Evolutionary conservation across 2,329 filamentous ascomycete genomes (phyloP).

Genomic region (Colletotrichum endophyticum): DNA sequence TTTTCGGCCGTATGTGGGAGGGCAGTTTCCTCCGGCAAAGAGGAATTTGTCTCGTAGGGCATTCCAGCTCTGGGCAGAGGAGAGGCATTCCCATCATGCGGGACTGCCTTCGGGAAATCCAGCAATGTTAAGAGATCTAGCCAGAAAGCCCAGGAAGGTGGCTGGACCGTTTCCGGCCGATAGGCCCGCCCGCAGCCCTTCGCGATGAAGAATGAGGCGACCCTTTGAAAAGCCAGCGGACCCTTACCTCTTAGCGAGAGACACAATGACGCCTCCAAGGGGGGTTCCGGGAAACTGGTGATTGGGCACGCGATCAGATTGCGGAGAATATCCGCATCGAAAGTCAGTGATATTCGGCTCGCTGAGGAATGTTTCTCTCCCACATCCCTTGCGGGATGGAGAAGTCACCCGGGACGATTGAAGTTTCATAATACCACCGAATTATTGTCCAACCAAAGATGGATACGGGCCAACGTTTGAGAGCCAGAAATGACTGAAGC

Average conservation of each 20-base stretch:
- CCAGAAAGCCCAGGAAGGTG: background rate
- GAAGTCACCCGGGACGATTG: background rate
- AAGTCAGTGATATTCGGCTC: background rate
- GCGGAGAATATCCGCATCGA: background rate
- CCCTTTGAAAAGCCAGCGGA: background rate
- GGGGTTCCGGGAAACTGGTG: background rate
- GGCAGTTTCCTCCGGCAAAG: background rate
- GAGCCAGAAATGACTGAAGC: fast-evolving
- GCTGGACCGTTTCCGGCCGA: background rate
- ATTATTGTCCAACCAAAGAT: fast-evolving
- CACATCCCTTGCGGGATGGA: background rate
- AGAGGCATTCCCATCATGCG: background rate
- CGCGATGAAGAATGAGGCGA: background rate
- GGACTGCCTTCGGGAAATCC: background rate
- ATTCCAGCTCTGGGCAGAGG: background rate
- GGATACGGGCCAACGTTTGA: background rate
- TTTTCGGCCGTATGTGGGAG: background rate
- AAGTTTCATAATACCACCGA: background rate
- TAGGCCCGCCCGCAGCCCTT: background rate
- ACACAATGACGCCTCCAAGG: background rate
- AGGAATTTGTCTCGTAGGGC: background rate
- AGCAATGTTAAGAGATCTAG: background rate
- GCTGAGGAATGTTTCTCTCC: background rate
- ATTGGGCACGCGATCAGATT: background rate
- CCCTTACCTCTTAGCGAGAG: background rate